Percentiles rank a stretch among this genome's conserved stretches.
phyloP scores from a whole-genome alignment of 164 flowering plant genomes.

The Liquidambar formosana region DNA sequence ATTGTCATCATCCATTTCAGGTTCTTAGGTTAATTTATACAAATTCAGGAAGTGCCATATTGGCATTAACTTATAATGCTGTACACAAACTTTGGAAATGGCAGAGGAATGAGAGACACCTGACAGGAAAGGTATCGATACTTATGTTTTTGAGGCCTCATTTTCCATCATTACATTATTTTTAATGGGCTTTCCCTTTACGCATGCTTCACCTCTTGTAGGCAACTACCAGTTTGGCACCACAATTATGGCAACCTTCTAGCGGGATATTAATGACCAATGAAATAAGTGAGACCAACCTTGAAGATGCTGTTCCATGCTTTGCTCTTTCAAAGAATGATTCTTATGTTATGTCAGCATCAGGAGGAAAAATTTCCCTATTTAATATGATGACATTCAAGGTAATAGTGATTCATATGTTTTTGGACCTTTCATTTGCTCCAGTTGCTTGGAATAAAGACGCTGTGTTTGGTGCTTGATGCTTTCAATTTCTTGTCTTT shows the following conservation, averaged over 20 bases:
- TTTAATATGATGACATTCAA: conserved; percentile 38
- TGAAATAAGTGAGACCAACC: conserved; percentile 26
- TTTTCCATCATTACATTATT: not conserved
- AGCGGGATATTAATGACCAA: conserved; percentile 39
- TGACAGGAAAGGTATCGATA: conserved; percentile 27
- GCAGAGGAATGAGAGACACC: conserved; percentile 29
- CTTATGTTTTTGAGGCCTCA: not conserved
- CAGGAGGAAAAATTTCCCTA: conserved; percentile 32
- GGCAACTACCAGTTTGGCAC: conserved; percentile 34
- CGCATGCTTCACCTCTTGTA: conserved; percentile 1
- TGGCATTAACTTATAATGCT: conserved; percentile 33
- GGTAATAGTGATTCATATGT: conserved; percentile 9
- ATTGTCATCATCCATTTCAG: conserved; percentile 10
- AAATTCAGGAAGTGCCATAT: conserved; percentile 33
- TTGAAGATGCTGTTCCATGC: conserved; percentile 39
- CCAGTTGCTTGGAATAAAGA: not conserved
- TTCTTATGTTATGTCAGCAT: conserved; percentile 37
- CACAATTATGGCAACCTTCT: conserved; percentile 34
- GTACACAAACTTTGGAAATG: conserved; percentile 38
- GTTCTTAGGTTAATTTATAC: conserved; percentile 33
- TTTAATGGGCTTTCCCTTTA: not conserved
- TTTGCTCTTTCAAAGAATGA: conserved; percentile 39
- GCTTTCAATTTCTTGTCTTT: not conserved
- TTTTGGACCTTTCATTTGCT: not conserved
- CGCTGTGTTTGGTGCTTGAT: not conserved